Evolutionary conservation across 441 rosid genomes (phyloP), one percentile per base, ranked within the genome.

Genomic region (California macrophylla): DNA sequence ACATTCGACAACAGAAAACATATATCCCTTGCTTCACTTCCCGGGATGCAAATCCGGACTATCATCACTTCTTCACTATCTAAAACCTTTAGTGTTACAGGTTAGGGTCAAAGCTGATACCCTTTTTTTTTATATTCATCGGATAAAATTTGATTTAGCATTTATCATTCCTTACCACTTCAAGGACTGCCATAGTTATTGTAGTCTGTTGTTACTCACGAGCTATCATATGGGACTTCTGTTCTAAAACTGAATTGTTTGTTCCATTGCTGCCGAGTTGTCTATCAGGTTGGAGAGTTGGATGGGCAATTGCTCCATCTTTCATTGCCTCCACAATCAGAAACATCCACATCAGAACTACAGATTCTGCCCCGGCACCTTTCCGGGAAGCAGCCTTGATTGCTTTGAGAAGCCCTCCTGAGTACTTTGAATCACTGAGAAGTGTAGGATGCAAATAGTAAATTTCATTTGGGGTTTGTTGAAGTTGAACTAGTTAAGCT

Each of bases 311-410:
- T 72, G 91, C 85, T 81, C 87, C 87, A 23, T 66, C 86, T 40
- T 64, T 25, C 74, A 66, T 81, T 36, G 86, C 91, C 34, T 79
- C 75, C 15, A 82, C 88, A 67, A 82, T 85, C 67, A 79, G 76
- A 77, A 84, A 84, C 74, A 86, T 86, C 70, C 88, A 86, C 68
- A 47, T 79, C 64, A 85, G 69, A 75, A 38, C 84, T 64, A 84
- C 88, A 2, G 88, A 86, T 82, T 83, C 83, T 2, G 87, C 88
- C 66, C 91, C 91, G 52, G 89, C 89, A 15, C 89, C 91, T 45
- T 86, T 86, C 80, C 91, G 85, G 52, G 91, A 86, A 75, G 91
- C 91, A 72, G 86, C 91, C 12, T 77, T 86, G 80, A 78, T 79
- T 10, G 91, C 91, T 75, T 67, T 86, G 73, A 76, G 66, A 50